Evolutionary conservation across 1,139 yeast genomes (phyloP), one percentile per base, ranked within the genome.

Genomic region (Pichia sp.): DNA sequence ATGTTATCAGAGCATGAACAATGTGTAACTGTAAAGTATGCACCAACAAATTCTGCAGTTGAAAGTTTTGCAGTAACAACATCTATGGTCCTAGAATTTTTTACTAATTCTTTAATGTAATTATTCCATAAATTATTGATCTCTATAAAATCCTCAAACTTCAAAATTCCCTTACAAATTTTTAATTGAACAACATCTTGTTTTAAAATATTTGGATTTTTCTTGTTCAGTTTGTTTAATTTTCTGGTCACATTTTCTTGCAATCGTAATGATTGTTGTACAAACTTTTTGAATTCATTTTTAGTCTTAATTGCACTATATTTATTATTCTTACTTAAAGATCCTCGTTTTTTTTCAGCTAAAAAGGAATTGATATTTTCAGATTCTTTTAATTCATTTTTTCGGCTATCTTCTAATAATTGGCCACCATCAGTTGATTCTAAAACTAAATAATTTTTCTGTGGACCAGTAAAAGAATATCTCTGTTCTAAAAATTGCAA

Each of bases 11-110:
- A 68, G 55, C 85, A 85, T 22, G 68, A 65, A 11, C 89, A 73
- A 39, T 78, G 74, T 1, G 71, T 57, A 0, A 90, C 92, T 16
- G 72, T 70, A 24, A 90, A 50, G 36, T 67, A 61, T 22, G 95
- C 79, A 3, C 98, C 97, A 55, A 84, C 85, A 62, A 75, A 86
- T 58, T 92, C 98, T 1, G 96, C 92, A 51, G 82, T 73, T 0
- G 92, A 74, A 31, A 90, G 64, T 56, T 82, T 82, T 4, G 78
- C 69, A 24, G 82, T 62, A 0, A 74, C 52, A 4, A 40, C 22
- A 27, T 65, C 65, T 9, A 68, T 45, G 16, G 56, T 49, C 23
- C 34, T 42, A 24, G 49, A 44, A 30, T 50, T 54, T 5, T 46
- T 40, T 4, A 83, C 51, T n/a, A 84, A 63, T 33, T 76, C 78